phyloP scores from a whole-genome alignment of 2,329 filamentous ascomycete species.

The Chrysoporthe deuterocubensis region DNA sequence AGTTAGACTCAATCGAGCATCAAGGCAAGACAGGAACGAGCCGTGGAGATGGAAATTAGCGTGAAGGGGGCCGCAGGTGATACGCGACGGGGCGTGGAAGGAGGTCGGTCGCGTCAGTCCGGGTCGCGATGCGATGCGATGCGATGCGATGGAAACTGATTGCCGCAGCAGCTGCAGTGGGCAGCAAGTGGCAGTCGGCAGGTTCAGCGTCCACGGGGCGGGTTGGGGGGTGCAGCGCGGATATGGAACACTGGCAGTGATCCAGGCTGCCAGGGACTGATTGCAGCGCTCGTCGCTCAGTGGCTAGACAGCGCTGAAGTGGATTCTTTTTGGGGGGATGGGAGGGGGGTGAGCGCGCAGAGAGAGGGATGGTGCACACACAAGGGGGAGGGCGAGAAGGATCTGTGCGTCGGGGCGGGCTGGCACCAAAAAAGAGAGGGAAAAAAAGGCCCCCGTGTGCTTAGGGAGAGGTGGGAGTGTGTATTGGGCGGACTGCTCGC shows the following conservation, averaged over 20 bases:
- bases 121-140: conserved; percentile 34
- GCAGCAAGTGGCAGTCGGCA: conserved; percentile 30
- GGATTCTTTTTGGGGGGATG: conserved; percentile 18
- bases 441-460: neutral
- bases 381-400: neutral
- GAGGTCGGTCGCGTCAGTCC: conserved; percentile 43
- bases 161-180: neutral
- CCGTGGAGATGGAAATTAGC: conserved; percentile 47
- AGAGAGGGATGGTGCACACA: neutral
- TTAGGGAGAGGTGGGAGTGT: neutral
- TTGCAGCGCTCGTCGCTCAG: neutral
- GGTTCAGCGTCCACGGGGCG: neutral
- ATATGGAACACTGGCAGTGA: conserved; percentile 8
- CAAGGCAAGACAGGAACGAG: conserved; percentile 44
- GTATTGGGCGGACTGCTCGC: neutral
- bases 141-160: conserved; percentile 35
- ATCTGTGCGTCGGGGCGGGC: conserved; percentile 1
- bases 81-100: conserved; percentile 47
- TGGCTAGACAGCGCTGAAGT: conserved; percentile 31
- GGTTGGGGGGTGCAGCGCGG: conserved; percentile 2
- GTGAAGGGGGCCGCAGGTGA: conserved; percentile 47
- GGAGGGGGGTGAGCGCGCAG: conserved; percentile 18
- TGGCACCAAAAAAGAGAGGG: too few species aligned
- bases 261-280: neutral
- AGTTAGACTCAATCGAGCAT: conserved; percentile 39